phyloP scores from a whole-genome alignment of 2,329 filamentous ascomycete genomes.

The Teratosphaeria destructans region DNA sequence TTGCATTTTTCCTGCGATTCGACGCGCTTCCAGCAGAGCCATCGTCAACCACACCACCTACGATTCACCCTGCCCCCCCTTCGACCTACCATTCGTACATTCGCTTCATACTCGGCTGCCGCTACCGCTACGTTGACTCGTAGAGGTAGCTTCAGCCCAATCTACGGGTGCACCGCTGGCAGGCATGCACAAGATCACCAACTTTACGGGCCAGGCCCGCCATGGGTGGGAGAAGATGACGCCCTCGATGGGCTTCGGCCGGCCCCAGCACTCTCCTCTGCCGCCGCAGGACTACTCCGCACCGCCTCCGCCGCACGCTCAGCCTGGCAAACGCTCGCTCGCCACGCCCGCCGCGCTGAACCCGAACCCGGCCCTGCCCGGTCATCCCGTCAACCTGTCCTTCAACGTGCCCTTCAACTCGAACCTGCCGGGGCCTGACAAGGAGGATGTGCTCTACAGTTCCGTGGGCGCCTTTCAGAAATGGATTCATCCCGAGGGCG shows the following conservation, averaged over 20 bases:
- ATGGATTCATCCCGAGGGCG: slow-evolving; percentile 88
- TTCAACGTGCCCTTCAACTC: slow-evolving; percentile 97
- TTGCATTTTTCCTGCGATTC: neutral
- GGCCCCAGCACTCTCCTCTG: slow-evolving; percentile 1
- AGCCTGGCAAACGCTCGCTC: slow-evolving; percentile 43
- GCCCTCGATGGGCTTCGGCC: slow-evolving; percentile 47
- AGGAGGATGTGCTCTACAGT: slow-evolving; percentile 84
- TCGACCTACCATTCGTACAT: neutral
- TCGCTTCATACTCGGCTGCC: neutral
- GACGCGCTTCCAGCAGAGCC: neutral
- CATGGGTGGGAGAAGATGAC: slow-evolving; percentile 58
- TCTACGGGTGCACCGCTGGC: neutral
- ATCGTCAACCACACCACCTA: neutral
- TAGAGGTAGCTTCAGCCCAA: neutral
- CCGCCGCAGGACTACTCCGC: slow-evolving; percentile 6
- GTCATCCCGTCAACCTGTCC: slow-evolving; percentile 76
- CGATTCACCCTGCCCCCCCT: neutral
- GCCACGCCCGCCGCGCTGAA: slow-evolving; percentile 31
- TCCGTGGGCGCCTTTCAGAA: slow-evolving; percentile 76
- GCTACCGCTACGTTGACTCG: neutral
- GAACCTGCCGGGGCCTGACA: slow-evolving; percentile 82
- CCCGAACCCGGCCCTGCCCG: slow-evolving; percentile 54
- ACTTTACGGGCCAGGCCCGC: slow-evolving; percentile 55
- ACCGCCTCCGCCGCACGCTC: slow-evolving; percentile 1
- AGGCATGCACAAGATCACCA: slow-evolving; percentile 56